Percentiles rank a stretch among this genome's conserved stretches.
These are phyloP conservation scores for Radiomyces spectabilis DNA, from an alignment of 192 early-diverging fungal species.

Conservation along the genomic window DNA sequence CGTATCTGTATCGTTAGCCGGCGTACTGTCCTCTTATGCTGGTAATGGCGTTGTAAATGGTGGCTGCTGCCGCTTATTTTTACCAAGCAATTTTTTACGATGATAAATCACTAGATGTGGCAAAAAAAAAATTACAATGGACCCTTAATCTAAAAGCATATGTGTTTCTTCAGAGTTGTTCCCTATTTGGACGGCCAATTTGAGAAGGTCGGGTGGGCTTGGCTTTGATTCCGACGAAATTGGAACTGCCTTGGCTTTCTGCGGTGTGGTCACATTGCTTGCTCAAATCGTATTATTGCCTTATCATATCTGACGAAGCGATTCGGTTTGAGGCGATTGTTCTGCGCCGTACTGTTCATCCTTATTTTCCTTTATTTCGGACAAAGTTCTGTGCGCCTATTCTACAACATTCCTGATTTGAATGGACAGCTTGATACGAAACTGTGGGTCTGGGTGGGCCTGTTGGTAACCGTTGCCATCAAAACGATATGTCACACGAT, in stretches of 20 bases:
- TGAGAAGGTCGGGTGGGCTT: conserved; percentile 35
- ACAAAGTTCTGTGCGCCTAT: background rate
- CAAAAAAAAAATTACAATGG: background rate
- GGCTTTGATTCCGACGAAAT: conserved; percentile 41
- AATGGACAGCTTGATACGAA: conserved; percentile 2
- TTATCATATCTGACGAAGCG: conserved; percentile 26
- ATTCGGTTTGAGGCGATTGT: conserved; percentile 36
- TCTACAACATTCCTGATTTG: conserved; percentile 11
- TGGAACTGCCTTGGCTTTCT: conserved; percentile 37
- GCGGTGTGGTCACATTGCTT: conserved; percentile 33
- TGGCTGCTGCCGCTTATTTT: background rate
- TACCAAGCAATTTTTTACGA: conserved; percentile 21
- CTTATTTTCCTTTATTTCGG: conserved; percentile 5
- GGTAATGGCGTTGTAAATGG: no score
- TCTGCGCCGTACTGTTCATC: conserved; percentile 20
- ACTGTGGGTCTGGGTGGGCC: conserved; percentile 18
- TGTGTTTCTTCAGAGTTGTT: conserved; percentile 22
- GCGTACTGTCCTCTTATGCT: no score
- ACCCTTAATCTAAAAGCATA: background rate
- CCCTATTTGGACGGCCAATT: conserved; percentile 15
- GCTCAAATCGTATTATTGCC: conserved; percentile 44
- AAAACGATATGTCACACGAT: conserved; percentile 14
- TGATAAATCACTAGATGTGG: background rate
- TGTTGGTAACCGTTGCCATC: conserved; percentile 4
- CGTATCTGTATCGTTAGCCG: no score